Base-by-base conservation (phyloP, 352 stramenopile genomes). In the Pythium rhizo-oryzae region DNA sequence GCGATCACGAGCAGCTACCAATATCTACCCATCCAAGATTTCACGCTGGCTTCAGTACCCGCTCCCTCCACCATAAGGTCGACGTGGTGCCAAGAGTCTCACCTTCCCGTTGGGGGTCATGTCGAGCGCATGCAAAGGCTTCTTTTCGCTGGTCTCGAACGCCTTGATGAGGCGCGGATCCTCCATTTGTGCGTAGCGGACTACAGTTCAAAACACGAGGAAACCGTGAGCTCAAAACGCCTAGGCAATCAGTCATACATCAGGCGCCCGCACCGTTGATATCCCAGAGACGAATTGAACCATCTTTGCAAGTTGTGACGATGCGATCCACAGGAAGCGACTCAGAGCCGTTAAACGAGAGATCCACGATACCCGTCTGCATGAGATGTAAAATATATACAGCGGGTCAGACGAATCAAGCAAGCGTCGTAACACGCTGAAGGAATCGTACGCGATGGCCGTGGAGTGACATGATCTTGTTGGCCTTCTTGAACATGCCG, bases 391-490 rank as follows among this genome's bases (percentile, higher is more conserved):
- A 1, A 54, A 23, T 8, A n/a, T 9, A 12, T 12, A 18, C 15
- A 3, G 37, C 11, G 41, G 4, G 41, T 47, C 41, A 47, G 18
- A 19, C 41, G 11, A 15, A 55, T 28, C 21, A 54, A 11, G 9
- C 37, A 18, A 35, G 18, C 24, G 28, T 18, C 1, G 1, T 28
- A 11, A 3, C 19, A 19, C 41, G 1, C 1, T 7, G 41, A 21
- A 19, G 18, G 9, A 47, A 47, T 71, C 74, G 59, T 85, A 94
- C 84, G 33, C 82, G 77, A 52, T 94, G 86, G 15, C 86, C 86
- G 53, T 92, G 82, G 11, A 94, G 74, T 39, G 86, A 88, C 84
- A 94, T 92, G 68, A 92, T 83, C 71, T 94, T 94, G 74, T 91
- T 84, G 7, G 82, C 80, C 52, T 92, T 92, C 67, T 91, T 90